A percentile compares a stretch with the other conserved stretches of the same genome.
Conservation (phyloP, 306 rosid genomes). For the barrel medic (Medicago truncatula) region DNA sequence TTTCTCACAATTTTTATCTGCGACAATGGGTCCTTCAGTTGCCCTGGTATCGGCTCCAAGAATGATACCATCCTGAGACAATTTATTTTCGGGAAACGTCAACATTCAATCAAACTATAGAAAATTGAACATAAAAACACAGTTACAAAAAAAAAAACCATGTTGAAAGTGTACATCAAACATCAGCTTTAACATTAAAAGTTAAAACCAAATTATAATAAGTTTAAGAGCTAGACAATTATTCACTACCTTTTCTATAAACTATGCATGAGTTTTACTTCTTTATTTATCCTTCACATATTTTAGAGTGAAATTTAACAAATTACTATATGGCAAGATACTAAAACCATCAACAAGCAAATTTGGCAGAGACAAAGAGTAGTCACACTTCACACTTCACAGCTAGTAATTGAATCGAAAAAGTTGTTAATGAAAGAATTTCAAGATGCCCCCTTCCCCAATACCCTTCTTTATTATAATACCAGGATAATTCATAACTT, state of each 20-base stretch:
- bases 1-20: conserved; percentile 94
- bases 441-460: neutral
- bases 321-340: neutral
- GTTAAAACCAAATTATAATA: neutral
- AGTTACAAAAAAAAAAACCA: neutral
- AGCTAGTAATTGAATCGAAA: conserved; percentile 15
- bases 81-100: conserved; percentile 11
- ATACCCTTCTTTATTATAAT: neutral
- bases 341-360: conserved; percentile 9
- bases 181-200: conserved; percentile 6
- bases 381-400: neutral
- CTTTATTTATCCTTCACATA: neutral
- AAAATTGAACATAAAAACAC: neutral
- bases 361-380: neutral
- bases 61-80: conserved; percentile 85
- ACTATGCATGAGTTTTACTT: neutral
- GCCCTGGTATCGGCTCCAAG: conserved; percentile 99
- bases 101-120: conserved; percentile 7
- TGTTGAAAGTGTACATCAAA: neutral
- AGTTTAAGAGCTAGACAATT: neutral
- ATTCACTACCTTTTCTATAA: conserved; percentile 1
- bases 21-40: conserved; percentile 92
- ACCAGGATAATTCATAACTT: neutral
- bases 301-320: conserved; percentile 1
- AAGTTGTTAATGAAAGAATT: neutral